Conservation (phyloP, 768 basidiomycete species). For the Tubosaeta sp. region DNA sequence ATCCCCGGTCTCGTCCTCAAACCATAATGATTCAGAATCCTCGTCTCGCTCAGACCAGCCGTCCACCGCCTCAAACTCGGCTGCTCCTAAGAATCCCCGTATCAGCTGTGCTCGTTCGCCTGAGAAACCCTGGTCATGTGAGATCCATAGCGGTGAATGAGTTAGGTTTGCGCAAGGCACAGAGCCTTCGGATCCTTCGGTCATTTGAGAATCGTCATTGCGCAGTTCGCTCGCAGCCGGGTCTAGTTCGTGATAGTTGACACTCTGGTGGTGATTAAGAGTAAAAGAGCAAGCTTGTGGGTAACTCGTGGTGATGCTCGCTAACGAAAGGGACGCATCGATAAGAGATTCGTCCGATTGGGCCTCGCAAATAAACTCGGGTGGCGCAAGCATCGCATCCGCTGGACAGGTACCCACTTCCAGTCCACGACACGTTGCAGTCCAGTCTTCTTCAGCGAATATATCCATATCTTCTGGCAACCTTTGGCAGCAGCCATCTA, state of each 20-base stretch:
- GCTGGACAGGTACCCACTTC: constrained; percentile 3
- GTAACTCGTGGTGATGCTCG: constrained; percentile 16
- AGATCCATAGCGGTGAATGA: constrained; percentile 6
- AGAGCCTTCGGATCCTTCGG: constrained; percentile 15
- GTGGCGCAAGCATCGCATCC: constrained; percentile 1
- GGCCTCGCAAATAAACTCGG: neutral
- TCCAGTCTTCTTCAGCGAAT: constrained; percentile 12
- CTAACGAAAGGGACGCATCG: constrained; percentile 12
- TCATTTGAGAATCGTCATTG: constrained; percentile 11
- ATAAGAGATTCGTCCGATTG: constrained; percentile 26
- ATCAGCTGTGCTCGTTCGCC: constrained; percentile 15
- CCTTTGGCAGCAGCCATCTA: neutral
- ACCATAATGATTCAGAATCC: constrained; percentile 17
- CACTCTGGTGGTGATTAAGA: constrained; percentile 17
- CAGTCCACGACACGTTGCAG: constrained; percentile 10
- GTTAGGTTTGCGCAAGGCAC: constrained; percentile 2
- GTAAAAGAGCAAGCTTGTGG: constrained; percentile 7
- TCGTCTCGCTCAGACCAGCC: constrained; percentile 1
- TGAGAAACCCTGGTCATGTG: constrained; percentile 11
- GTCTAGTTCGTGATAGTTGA: constrained; percentile 6
- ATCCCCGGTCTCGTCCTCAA: constrained; percentile 5
- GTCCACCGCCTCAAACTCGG: constrained; percentile 15
- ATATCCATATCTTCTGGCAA: constrained; percentile 16
- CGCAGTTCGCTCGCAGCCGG: constrained; percentile 9
- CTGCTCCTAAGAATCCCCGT: constrained; percentile 2